phyloP scores from a whole-genome alignment of 2,329 filamentous ascomycete species.

The Colletotrichum nymphaeae region DNA sequence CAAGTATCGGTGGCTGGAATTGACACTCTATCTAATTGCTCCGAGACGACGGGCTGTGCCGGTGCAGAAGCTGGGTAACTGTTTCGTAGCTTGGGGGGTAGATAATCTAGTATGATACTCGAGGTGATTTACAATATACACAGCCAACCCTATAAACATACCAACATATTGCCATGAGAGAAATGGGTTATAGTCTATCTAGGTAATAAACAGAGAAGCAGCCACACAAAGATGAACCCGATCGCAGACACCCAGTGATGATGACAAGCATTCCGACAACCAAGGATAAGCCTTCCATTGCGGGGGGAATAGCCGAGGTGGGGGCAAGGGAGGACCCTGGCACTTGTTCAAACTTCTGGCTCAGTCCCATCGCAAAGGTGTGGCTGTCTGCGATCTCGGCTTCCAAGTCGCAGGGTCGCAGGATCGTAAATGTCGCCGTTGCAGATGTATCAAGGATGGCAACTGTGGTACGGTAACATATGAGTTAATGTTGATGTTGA shows the following conservation, averaged over 20 bases:
- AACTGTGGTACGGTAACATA: not conserved
- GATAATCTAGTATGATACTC: too few species aligned
- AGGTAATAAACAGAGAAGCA: not conserved
- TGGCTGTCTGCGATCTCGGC: not conserved
- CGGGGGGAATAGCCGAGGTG: constrained; percentile 2
- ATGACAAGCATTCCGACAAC: constrained; percentile 77
- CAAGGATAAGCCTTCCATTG: constrained; percentile 54
- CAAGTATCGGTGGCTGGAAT: accelerated
- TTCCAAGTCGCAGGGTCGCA: not conserved
- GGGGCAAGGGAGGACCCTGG: not conserved
- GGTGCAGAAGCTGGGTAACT: too few species aligned
- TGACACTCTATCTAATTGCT: too few species aligned
- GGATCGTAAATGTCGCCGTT: not conserved
- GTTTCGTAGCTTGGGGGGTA: too few species aligned
- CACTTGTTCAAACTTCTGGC: too few species aligned
- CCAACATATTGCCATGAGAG: too few species aligned
- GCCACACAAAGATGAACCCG: constrained; percentile 60
- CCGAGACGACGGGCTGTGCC: too few species aligned
- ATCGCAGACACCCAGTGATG: constrained; percentile 87
- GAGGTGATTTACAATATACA: too few species aligned
- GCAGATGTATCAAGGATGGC: not conserved
- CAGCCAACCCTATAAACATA: too few species aligned
- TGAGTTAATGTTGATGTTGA: not conserved
- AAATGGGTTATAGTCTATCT: too few species aligned
- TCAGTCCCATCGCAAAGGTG: not conserved